A percentile compares a stretch with the other conserved stretches of the same genome.
Conservation (phyloP, 805 yeast genomes). For the Sugiyamaella mastotermitis region DNA sequence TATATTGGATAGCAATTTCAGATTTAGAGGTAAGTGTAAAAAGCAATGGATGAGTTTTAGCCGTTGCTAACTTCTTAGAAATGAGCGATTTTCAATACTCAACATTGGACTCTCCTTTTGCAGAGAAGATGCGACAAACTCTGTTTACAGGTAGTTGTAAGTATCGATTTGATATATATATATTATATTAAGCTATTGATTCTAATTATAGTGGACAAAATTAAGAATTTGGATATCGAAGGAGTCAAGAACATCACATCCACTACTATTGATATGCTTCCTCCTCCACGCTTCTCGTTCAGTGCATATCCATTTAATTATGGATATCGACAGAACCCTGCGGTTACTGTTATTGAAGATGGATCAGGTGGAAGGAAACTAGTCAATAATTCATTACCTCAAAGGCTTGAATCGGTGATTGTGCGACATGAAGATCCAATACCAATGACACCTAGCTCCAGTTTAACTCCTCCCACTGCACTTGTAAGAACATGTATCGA, state of each 20-base stretch:
- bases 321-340: constrained; percentile 68
- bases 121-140: constrained; percentile 35
- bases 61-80: constrained; percentile 32
- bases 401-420: constrained; percentile 28
- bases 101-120: constrained; percentile 51
- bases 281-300: constrained; percentile 80
- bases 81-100: constrained; percentile 82
- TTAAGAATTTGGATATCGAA: constrained; percentile 34
- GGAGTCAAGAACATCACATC: constrained; percentile 22
- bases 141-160: constrained; percentile 39
- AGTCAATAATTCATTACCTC: constrained; percentile 27
- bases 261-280: constrained; percentile 58
- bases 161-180: too few relatives aligned
- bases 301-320: constrained; percentile 73
- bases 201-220: too few relatives aligned
- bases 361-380: constrained; percentile 37
- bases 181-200: too few relatives aligned
- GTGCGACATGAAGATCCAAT: constrained; percentile 31
- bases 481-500: constrained; percentile 32
- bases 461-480: constrained; percentile 42
- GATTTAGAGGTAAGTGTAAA: constrained; percentile 49
- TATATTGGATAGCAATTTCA: constrained; percentile 58
- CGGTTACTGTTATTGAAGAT: constrained; percentile 46
- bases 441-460: constrained; percentile 29
- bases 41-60: background rate